Evolutionary conservation across 495 filamentous ascomycete species (phyloP).

Genomic region (Neurospora sp.): DNA sequence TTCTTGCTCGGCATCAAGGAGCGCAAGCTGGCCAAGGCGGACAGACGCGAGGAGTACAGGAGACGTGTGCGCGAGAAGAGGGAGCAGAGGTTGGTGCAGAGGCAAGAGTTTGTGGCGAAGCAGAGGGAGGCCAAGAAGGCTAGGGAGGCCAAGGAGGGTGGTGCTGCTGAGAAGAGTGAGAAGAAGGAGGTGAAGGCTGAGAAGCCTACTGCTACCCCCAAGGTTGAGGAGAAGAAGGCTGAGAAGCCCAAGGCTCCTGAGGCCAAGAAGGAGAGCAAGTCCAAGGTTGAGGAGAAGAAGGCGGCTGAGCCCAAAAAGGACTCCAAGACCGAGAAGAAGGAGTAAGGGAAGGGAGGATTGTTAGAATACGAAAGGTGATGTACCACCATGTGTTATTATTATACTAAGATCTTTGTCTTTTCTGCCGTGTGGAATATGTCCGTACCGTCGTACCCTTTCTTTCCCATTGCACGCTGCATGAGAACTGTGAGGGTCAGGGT

Average conservation of each 20-base stretch:
- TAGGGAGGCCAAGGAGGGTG: constrained; percentile 3
- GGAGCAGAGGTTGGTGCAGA: constrained; percentile 4
- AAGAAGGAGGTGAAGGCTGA: background rate
- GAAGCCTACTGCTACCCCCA: background rate
- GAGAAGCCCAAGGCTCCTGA: background rate
- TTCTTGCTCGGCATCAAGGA: constrained; percentile 14
- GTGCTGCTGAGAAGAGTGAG: background rate
- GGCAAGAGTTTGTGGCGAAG: background rate
- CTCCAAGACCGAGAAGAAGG: background rate
- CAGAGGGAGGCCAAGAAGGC: constrained; percentile 4
- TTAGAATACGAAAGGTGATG: background rate
- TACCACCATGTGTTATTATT: background rate
- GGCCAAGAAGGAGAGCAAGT: background rate
- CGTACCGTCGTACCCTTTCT: no score
- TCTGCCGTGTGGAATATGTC: background rate
- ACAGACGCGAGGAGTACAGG: constrained; percentile 12
- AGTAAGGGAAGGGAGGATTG: background rate
- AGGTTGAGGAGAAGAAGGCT: background rate
- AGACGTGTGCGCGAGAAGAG: constrained; percentile 11
- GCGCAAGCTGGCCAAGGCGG: constrained; percentile 14
- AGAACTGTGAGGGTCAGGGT: background rate
- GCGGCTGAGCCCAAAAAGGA: background rate
- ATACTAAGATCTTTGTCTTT: background rate
- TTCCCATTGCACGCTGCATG: background rate
- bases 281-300: background rate